phyloP scores from a whole-genome alignment of 1,284 basidiomycete genomes.

The Agaricales sp. region DNA sequence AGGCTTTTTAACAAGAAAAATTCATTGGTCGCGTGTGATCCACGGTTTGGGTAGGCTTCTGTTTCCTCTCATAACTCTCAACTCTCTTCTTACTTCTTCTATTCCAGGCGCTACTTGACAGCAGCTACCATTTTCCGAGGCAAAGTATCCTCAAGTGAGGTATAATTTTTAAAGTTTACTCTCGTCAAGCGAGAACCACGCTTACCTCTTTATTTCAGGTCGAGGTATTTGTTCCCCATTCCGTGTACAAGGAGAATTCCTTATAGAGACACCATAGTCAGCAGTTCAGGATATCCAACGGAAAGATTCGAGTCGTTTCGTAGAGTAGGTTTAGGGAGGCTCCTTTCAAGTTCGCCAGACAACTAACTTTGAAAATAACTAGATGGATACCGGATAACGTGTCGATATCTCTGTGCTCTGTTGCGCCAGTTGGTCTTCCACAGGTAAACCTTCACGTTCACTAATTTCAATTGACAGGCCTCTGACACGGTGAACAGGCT shows the following conservation, averaged over 20 bases:
- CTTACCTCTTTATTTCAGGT: too few relatives aligned
- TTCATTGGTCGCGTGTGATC: conserved; percentile 79
- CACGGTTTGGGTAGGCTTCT: conserved; percentile 56
- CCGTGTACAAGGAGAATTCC: too few relatives aligned
- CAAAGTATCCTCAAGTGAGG: conserved; percentile 71
- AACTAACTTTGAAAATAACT: conserved; percentile 8
- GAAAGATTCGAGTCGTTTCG: conserved; percentile 68
- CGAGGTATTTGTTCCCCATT: too few relatives aligned
- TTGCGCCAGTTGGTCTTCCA: conserved; percentile 73
- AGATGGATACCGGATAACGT: conserved; percentile 85
- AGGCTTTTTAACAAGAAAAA: conserved; percentile 78
- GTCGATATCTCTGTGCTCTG: conserved; percentile 70
- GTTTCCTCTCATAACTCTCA: neutral
- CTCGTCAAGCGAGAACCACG: too few relatives aligned
- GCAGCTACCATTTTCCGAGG: conserved; percentile 86
- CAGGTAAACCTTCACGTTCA: conserved; percentile 32
- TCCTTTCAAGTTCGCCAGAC: neutral
- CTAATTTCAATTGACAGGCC: neutral
- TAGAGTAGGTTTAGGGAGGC: conserved; percentile 44
- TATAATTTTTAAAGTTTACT: conserved; percentile 27
- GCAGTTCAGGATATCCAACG: conserved; percentile 48
- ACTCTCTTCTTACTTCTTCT: conserved; percentile 4
- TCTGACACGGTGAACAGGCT: conserved; percentile 32
- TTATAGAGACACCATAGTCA: too few relatives aligned
- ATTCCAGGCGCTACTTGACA: conserved; percentile 67